Percentiles rank a stretch among this genome's conserved stretches.
Conservation (phyloP, 441 rosid genomes). For the Lepidium campestre region DNA sequence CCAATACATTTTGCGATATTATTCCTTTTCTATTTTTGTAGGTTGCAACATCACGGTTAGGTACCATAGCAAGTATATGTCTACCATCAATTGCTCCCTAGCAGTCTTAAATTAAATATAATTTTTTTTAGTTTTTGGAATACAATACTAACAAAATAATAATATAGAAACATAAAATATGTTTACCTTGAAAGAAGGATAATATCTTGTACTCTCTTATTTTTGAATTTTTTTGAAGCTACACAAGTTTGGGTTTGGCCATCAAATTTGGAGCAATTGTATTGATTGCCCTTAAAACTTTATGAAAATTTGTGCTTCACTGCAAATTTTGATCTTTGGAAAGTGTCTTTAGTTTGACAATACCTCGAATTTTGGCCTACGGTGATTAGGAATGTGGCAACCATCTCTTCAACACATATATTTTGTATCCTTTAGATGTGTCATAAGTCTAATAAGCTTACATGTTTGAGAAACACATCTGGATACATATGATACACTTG, state of each 20-base stretch:
- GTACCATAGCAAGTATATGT: neutral
- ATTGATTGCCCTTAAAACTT: neutral
- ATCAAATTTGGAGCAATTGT: neutral
- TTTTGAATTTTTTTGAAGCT: neutral
- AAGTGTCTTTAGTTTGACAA: too few relatives aligned
- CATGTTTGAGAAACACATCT: too few relatives aligned
- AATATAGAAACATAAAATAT: neutral
- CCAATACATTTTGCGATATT: neutral
- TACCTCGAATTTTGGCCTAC: too few relatives aligned
- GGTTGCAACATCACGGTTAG: neutral
- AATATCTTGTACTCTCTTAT: conserved; percentile 1
- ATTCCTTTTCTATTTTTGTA: neutral
- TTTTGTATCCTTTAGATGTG: too few relatives aligned
- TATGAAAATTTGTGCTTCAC: too few relatives aligned
- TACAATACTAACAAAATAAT: neutral
- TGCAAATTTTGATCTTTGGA: too few relatives aligned
- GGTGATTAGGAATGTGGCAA: too few relatives aligned
- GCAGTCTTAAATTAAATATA: neutral
- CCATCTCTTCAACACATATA: too few relatives aligned
- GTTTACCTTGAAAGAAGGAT: neutral
- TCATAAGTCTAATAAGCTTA: too few relatives aligned
- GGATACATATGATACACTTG: too few relatives aligned
- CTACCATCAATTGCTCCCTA: neutral
- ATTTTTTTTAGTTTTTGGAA: too few relatives aligned
- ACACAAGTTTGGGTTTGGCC: neutral